Conservation (phyloP, 176 grass and related monocot genomes). For the Cenchrus purpureus region DNA sequence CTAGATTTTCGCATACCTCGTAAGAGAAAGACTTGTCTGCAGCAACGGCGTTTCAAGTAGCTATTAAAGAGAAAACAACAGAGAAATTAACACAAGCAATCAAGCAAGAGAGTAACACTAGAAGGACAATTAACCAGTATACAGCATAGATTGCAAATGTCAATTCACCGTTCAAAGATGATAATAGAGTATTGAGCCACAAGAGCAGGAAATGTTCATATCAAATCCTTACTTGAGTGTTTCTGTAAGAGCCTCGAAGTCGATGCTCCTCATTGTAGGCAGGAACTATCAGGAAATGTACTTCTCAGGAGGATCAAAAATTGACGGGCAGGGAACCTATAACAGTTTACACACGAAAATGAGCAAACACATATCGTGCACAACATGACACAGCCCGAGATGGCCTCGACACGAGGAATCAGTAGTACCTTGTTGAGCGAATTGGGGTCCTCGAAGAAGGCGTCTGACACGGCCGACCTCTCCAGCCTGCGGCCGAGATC, state of each 20-base stretch:
- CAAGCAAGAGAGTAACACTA: conserved; percentile 6
- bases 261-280: conserved; percentile 90
- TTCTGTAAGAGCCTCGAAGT: conserved; percentile 70
- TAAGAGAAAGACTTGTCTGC: conserved; percentile 79
- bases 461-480: conserved; percentile 57
- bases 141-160: background rate
- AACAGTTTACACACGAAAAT: conserved; percentile 33
- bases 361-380: conserved; percentile 31
- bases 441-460: conserved; percentile 90
- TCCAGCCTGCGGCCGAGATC: conserved; percentile 66
- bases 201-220: background rate
- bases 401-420: background rate
- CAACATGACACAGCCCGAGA: background rate
- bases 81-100: conserved; percentile 13
- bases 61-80: conserved; percentile 46
- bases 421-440: conserved; percentile 79
- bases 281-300: conserved; percentile 89
- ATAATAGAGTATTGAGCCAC: background rate
- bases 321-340: conserved; percentile 82
- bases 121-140: background rate
- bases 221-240: conserved; percentile 63
- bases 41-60: conserved; percentile 71
- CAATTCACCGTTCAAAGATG: background rate
- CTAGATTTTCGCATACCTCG: conserved; percentile 63
- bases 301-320: conserved; percentile 82